phyloP scores from a whole-genome alignment of 768 basidiomycete species.

The Gloeopeniophorella convolvens region DNA sequence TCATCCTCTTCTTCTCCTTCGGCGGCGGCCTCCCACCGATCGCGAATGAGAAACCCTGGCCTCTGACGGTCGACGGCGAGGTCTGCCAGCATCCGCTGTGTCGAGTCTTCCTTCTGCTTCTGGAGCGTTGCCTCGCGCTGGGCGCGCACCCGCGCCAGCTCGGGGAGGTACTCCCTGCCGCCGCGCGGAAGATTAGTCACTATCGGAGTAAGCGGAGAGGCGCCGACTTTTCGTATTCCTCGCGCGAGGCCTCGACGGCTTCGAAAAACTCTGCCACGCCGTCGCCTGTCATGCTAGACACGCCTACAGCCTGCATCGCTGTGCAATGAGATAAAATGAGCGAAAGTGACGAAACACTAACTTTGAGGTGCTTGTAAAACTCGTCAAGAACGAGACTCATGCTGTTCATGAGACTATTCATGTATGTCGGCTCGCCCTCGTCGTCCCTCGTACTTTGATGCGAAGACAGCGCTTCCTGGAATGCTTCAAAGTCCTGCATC shows the following conservation, averaged over 20 bases:
- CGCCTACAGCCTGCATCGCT: slow-evolving; percentile 73
- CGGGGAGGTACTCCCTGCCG: slow-evolving; percentile 89
- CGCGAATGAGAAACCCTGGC: slow-evolving; percentile 47
- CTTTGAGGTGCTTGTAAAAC: slow-evolving; percentile 95
- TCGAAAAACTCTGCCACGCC: slow-evolving; percentile 90
- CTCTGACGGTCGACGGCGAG: slow-evolving; percentile 63
- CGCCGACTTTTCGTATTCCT: slow-evolving; percentile 82
- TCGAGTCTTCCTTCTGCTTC: slow-evolving; percentile 65
- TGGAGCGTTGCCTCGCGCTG: slow-evolving; percentile 58
- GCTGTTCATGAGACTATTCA: slow-evolving; percentile 98
- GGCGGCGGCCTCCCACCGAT: slow-evolving; percentile 62
- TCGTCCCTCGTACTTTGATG: slow-evolving; percentile 61
- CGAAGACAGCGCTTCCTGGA: slow-evolving; percentile 79
- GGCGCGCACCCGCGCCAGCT: slow-evolving; percentile 66
- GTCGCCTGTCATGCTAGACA: slow-evolving; percentile 93
- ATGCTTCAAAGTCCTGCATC: slow-evolving; percentile 98
- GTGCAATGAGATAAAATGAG: background rate
- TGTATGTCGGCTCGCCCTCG: slow-evolving; percentile 92
- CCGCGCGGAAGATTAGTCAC: slow-evolving; percentile 1
- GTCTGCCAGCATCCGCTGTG: slow-evolving; percentile 74
- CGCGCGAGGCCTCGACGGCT: slow-evolving; percentile 80
- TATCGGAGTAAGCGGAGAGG: background rate
- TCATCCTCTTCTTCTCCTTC: slow-evolving; percentile 51
- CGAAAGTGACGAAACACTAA: no score
- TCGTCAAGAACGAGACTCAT: slow-evolving; percentile 98